Conservation (phyloP, 306 rosid genomes). For the Rubus idaeus region DNA sequence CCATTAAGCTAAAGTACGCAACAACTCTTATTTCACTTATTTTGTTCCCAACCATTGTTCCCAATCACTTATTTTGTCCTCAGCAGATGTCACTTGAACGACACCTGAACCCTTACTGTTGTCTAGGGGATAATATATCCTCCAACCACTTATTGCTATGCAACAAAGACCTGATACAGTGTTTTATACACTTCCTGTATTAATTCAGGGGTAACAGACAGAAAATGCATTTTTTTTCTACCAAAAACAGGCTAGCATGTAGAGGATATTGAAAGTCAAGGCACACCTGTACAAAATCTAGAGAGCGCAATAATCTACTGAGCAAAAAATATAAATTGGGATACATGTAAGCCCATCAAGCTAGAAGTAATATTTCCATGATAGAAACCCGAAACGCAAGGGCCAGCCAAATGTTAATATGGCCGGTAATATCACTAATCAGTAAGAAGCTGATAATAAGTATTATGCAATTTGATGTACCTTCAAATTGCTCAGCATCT, state of each 20-base stretch:
- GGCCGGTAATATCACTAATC: constrained; percentile 11
- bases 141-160: no score
- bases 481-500: constrained; percentile 99
- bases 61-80: neutral
- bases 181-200: no score
- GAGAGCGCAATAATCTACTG: neutral
- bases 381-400: constrained; percentile 21
- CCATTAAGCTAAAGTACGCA: neutral
- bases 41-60: neutral
- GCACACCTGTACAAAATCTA: neutral
- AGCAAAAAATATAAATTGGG: neutral
- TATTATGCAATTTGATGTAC: constrained; percentile 42
- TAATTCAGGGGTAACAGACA: no score
- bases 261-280: neutral
- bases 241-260: neutral
- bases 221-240: no score
- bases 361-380: constrained; percentile 12
- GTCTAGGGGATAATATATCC: no score
- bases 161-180: no score
- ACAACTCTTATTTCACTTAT: neutral
- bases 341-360: neutral
- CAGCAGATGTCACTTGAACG: neutral
- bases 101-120: neutral
- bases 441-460: constrained; percentile 17
- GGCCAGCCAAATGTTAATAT: constrained; percentile 13